Conservation (phyloP, 2,329 filamentous ascomycete species). For the Chrysoporthe cubensis region DNA sequence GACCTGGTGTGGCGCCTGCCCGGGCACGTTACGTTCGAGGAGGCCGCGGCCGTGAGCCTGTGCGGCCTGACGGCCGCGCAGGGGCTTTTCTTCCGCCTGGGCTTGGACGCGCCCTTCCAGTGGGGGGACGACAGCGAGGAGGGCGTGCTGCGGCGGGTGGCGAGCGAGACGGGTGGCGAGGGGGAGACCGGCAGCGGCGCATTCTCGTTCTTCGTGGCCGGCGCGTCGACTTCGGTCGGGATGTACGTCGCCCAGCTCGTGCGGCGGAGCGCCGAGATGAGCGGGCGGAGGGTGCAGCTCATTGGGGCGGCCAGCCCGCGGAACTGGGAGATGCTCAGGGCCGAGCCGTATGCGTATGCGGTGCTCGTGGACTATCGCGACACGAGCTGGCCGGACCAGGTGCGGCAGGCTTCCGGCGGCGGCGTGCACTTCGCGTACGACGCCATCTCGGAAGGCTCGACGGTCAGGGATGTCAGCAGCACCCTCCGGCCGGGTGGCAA, state of each 20-base stretch:
- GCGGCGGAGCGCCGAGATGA: slow-evolving; percentile 12
- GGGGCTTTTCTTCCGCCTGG: slow-evolving; percentile 43
- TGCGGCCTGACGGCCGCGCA: slow-evolving; percentile 50
- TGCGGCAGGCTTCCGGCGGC: slow-evolving; percentile 32
- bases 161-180: not conserved
- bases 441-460: slow-evolving; percentile 44
- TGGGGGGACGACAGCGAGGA: slow-evolving; percentile 29
- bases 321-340: slow-evolving; percentile 35
- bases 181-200: not conserved
- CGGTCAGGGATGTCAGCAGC: slow-evolving; percentile 38
- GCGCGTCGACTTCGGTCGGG: slow-evolving; percentile 40
- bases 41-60: slow-evolving; percentile 45
- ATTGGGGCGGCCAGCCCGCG: slow-evolving; percentile 38
- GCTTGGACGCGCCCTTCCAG: slow-evolving; percentile 40
- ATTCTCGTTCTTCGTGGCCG: slow-evolving; percentile 37
- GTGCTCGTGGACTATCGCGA: slow-evolving; percentile 45
- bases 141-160: slow-evolving; percentile 19
- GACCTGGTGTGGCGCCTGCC: slow-evolving; percentile 46
- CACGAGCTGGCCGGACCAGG: slow-evolving; percentile 38
- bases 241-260: slow-evolving; percentile 40
- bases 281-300: slow-evolving; percentile 31
- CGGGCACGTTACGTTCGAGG: slow-evolving; percentile 36
- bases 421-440: slow-evolving; percentile 45
- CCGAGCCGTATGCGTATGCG: slow-evolving; percentile 43
- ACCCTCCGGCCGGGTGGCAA: slow-evolving; percentile 36